A percentile compares a stretch with the other conserved stretches of the same genome.
Conservation (phyloP, 495 filamentous ascomycete species). For the Annulohypoxylon nitens region DNA sequence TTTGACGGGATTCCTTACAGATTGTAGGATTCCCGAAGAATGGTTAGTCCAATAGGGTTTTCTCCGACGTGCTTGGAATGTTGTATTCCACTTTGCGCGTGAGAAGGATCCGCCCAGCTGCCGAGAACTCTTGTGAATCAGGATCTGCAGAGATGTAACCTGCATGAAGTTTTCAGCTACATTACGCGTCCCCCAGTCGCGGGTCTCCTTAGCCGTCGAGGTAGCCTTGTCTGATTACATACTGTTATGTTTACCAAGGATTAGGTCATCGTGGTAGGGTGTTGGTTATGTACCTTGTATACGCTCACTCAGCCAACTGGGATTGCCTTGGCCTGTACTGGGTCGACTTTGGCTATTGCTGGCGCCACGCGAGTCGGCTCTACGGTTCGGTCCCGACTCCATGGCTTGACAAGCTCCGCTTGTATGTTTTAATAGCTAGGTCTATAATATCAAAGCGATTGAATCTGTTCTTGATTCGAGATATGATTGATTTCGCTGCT, state of each 20-base stretch:
- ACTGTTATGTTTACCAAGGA: not conserved
- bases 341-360: not conserved
- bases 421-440: not conserved
- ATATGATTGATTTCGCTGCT: constrained; percentile 5
- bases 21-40: not conserved
- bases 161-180: constrained; percentile 4
- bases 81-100: not conserved
- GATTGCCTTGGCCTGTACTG: not conserved
- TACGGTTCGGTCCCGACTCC: not conserved
- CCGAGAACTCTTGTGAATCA: constrained; percentile 1
- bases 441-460: not conserved
- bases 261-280: not conserved
- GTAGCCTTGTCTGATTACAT: not conserved
- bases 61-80: not conserved
- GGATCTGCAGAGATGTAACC: constrained; percentile 1
- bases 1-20: not conserved
- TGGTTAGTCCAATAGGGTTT: not conserved
- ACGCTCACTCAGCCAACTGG: not conserved
- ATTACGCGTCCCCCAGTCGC: constrained; percentile 5
- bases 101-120: not conserved
- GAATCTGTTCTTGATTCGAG: constrained; percentile 3
- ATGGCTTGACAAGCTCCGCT: not conserved
- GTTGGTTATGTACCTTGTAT: not conserved
- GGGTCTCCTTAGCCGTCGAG: not conserved
- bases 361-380: not conserved